These are phyloP conservation scores for Pneumocystis oryctolagi DNA, from an alignment of 1,139 yeast species.

Conservation along the genomic window DNA sequence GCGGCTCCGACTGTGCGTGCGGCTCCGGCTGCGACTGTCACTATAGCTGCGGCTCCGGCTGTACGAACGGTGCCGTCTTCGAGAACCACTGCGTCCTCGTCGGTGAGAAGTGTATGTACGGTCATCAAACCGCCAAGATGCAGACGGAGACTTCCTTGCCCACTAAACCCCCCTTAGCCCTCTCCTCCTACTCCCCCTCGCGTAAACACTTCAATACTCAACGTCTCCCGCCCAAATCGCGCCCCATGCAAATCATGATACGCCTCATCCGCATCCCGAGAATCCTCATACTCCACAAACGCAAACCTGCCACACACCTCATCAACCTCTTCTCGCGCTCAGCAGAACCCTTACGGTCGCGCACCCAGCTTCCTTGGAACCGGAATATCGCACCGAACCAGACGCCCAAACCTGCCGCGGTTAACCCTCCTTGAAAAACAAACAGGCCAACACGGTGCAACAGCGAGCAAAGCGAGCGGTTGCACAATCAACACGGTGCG, in stretches of 20 bases:
- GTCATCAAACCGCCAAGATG: constrained; percentile 15
- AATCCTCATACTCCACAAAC: constrained; percentile 51
- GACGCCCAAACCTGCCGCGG: constrained; percentile 39
- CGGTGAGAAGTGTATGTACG: constrained; percentile 11
- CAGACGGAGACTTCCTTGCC: constrained; percentile 16
- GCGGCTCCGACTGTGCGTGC: constrained; percentile 5
- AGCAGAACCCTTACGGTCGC: constrained; percentile 24
- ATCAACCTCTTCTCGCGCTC: background rate
- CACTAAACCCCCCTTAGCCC: constrained; percentile 11
- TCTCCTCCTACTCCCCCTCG: background rate
- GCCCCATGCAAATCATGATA: constrained; percentile 32
- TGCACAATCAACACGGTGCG: no score
- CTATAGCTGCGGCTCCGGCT: constrained; percentile 12
- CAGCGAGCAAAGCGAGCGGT: no score
- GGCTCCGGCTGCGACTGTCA: constrained; percentile 5
- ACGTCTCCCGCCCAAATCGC: constrained; percentile 19
- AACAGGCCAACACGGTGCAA: no score
- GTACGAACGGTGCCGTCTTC: constrained; percentile 13
- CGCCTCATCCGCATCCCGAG: constrained; percentile 50
- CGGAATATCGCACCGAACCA: constrained; percentile 54
- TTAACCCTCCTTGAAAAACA: no score
- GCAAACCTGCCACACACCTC: constrained; percentile 39
- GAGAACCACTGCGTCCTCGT: constrained; percentile 7
- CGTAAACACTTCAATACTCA: constrained; percentile 17
- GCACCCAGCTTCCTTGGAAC: constrained; percentile 54